Base-by-base conservation (phyloP, 1,284 basidiomycete genomes). In the Ceratobasidium sp. region DNA sequence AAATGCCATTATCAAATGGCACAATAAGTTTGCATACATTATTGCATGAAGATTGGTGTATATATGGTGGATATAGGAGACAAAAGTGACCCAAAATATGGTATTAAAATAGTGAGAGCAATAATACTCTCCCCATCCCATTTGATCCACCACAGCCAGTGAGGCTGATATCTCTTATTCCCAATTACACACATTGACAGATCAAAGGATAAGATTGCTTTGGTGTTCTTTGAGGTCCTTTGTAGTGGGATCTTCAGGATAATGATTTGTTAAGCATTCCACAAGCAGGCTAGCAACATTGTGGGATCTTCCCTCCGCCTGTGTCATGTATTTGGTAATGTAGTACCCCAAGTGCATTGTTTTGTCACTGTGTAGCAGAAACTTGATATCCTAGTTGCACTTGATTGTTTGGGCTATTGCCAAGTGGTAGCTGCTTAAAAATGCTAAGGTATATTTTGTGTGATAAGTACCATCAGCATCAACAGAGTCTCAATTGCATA, bases 371-470 rank as follows among this genome's bases (percentile, higher is more conserved):
- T 76, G 52, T 23, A 57, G n/a, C 50, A 76, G 23, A 14, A 86
- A 66, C 77, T 87, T 86, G 0, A 79, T 77, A 78, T 87, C 83
- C 68, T 86, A 82, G 77, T 87, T 87, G 66, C 83, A 83, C 0
- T 80, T 78, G 3, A 81, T 20, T 46, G 76, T 80, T 2, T 81
- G n/a, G 0, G 82, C 46, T 0, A 87, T 59, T 0, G 79, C 30
- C 0, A 84, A 85, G 52, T 79, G 79, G 81, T 81, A 87, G 0
- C 27, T 65, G 60, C 83, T 87, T 16, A 86, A 35, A 52, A 78
- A 84, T 1, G 44, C 79, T 69, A 80, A 82, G 12, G 78, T 3
- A 5, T 83, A 27, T 33, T 14, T 59, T 14, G 57, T 59, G 14
- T 27, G 57, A 27, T 59, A 59, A 8, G 57, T 27, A 27, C 57